Conservation (phyloP, 1,139 yeast species). For the Lodderomyces elongisporus region DNA sequence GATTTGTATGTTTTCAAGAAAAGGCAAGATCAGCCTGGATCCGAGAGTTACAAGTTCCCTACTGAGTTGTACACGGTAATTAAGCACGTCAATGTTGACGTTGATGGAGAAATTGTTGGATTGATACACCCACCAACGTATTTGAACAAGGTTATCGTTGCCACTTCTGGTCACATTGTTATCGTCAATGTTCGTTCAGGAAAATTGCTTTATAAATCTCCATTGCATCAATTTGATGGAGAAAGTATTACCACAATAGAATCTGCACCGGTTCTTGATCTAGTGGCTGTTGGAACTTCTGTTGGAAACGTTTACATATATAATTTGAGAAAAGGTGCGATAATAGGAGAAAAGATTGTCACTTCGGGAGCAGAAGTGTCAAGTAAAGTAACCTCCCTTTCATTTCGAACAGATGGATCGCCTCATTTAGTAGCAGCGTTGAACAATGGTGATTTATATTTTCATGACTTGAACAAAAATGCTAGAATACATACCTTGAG, state of each 20-base stretch:
- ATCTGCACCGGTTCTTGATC: constrained; percentile 81
- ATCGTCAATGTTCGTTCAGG: constrained; percentile 77
- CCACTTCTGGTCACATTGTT: constrained; percentile 57
- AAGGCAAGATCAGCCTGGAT: too few species aligned
- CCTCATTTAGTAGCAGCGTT: constrained; percentile 81
- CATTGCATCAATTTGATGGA: constrained; percentile 13
- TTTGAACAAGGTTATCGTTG: constrained; percentile 80
- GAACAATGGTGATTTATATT: constrained; percentile 74
- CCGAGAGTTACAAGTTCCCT: constrained; percentile 45
- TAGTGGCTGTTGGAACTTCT: constrained; percentile 72
- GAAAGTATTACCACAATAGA: constrained; percentile 60
- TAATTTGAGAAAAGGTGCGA: constrained; percentile 63
- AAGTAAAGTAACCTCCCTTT: constrained; percentile 58
- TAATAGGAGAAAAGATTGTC: constrained; percentile 49
- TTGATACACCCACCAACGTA: constrained; percentile 86
- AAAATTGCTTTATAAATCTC: constrained; percentile 60
- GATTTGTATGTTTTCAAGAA: constrained; percentile 62
- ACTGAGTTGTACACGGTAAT: constrained; percentile 66
- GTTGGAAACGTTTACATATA: constrained; percentile 63
- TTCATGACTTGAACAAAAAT: constrained; percentile 73
- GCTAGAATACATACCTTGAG: constrained; percentile 72
- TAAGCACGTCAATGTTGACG: constrained; percentile 41
- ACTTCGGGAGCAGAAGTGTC: constrained; percentile 49
- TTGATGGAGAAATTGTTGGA: constrained; percentile 68
- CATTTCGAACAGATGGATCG: constrained; percentile 90